These are phyloP conservation scores for Datura wrightii DNA, from an alignment of 257 asterid genomes.

Conservation along the genomic window DNA sequence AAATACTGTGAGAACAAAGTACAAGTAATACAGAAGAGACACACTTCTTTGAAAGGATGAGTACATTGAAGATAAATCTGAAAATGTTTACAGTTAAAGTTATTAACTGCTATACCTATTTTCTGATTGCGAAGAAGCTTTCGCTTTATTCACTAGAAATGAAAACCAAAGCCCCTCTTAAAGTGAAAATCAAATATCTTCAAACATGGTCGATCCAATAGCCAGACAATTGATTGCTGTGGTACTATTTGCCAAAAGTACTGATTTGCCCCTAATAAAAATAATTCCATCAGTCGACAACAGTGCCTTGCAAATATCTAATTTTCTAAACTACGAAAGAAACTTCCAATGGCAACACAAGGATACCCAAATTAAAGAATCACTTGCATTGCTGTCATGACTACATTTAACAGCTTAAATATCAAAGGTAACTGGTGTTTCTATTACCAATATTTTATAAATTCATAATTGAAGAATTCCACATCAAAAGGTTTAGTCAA, in stretches of 20 bases:
- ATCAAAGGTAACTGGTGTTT: background rate
- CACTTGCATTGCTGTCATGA: background rate
- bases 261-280: constrained; percentile 2
- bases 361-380: constrained; percentile 23
- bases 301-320: background rate
- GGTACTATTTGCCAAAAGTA: background rate
- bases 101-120: constrained; percentile 13
- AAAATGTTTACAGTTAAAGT: constrained; percentile 11
- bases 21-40: background rate
- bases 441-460: background rate
- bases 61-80: background rate
- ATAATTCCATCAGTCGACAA: constrained; percentile 1
- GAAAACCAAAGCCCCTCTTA: background rate
- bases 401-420: background rate
- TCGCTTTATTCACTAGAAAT: background rate
- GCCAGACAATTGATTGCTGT: background rate
- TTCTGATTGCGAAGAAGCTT: background rate
- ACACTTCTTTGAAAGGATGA: background rate
- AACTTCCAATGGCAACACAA: background rate
- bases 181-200: constrained; percentile 11
- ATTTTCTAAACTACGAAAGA: background rate
- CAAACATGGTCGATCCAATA: constrained; percentile 19
- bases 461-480: constrained; percentile 21
- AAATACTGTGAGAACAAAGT: background rate
- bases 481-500: background rate